A percentile compares a stretch with the other conserved stretches of the same genome.
These are phyloP conservation scores for Solanum sejunctum DNA, from an alignment of 257 asterid genomes.

Conservation along the genomic window DNA sequence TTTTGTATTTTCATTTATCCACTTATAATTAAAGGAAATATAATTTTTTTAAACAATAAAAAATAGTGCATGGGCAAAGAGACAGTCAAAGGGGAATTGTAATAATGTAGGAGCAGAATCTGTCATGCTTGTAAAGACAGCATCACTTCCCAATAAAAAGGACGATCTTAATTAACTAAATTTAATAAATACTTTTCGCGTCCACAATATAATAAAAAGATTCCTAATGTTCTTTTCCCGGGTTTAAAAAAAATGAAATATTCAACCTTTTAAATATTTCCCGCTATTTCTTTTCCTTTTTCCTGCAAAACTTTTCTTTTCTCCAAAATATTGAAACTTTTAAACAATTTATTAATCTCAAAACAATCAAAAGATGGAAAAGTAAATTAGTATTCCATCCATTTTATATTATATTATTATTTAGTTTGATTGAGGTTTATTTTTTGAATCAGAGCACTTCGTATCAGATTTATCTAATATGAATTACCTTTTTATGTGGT, in stretches of 20 bases:
- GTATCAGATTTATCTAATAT: too few relatives aligned
- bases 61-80: too few relatives aligned
- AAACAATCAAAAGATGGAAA: neutral
- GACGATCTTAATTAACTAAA: neutral
- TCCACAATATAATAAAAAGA: constrained; percentile 6
- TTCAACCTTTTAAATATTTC: neutral
- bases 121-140: neutral
- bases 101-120: neutral
- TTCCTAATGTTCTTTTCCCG: neutral
- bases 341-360: neutral
- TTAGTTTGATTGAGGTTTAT: neutral
- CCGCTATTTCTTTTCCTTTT: neutral
- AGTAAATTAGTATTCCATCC: neutral
- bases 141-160: neutral
- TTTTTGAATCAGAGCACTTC: too few relatives aligned
- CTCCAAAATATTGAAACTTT: neutral
- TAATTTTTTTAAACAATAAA: too few relatives aligned
- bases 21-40: too few relatives aligned
- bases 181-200: constrained; percentile 5
- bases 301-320: too few relatives aligned
- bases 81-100: neutral
- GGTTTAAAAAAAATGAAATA: neutral
- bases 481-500: too few relatives aligned
- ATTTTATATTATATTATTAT: neutral
- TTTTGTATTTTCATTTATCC: too few relatives aligned